Evolutionary conservation across 495 filamentous ascomycete species (phyloP), one percentile per base, ranked within the genome.

Genomic region (Terfezia boudieri): DNA sequence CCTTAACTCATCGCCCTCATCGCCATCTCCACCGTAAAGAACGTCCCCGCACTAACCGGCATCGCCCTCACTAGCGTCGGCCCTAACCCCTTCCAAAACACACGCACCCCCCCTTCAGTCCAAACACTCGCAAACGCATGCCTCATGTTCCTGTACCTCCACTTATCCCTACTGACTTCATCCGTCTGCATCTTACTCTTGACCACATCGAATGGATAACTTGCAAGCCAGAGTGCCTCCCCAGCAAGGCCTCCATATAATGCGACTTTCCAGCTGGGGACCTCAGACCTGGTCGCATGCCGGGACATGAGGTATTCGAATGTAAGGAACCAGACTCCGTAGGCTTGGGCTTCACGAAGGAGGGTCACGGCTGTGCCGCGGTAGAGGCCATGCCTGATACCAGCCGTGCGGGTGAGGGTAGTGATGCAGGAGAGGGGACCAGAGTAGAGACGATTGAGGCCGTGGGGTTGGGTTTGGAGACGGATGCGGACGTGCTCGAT

Each of bases 131-230:
- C 72, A 68, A 94, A 93, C 71, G 85, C 90, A 68, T 95, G 86
- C 49, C 78, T 75, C 86, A 94, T 94, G 53, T 69, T 80, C 71
- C 70, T 76, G 68, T 82, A 96, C 63, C 73, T 71, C 75, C 74
- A 76, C 54, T 74, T 67, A 32, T 53, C 48, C 1, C 74, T 74
- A 22, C 78, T 77, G 64, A 95, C 86, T 20, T 84, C 88, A 71
- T 98, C 90, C 58, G 79, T 92, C 76, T 98, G 90, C 89, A 96
- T 93, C 78, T 93, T 95, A 69, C 85, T 93, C 83, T 98, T 98
- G 66, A 98, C 70, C 32, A 96, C 90, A 68, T 98, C 90, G 55
- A 98, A 80, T 22, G 90, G 90, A 67, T 98, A 98, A 62, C 84
- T 90, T 41, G 73, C 74, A 58, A 98, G 66, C 90, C 90, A 98